These are phyloP conservation scores for Ambrosia trifida DNA, from an alignment of 129 eudicot genomes.

Conservation along the genomic window DNA sequence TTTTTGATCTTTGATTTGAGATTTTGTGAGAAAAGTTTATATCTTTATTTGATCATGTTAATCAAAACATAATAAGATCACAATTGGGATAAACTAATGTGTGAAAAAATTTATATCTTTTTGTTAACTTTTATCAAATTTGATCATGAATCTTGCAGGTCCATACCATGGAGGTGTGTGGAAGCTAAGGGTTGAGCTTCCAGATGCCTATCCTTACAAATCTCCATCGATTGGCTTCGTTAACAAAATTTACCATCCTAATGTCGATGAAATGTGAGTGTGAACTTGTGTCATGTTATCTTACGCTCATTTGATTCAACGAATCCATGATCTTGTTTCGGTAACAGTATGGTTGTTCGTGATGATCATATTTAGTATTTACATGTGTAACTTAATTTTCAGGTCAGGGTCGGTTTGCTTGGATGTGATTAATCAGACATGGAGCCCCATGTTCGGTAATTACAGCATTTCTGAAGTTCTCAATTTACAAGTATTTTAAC, in stretches of 20 bases:
- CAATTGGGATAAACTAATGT: conserved; percentile 26
- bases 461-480: not conserved
- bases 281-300: not conserved
- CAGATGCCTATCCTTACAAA: conserved; percentile 94
- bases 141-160: conserved; percentile 43
- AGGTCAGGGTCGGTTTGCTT: conserved; percentile 97
- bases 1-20: conserved; percentile 1
- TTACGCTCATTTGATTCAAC: not conserved
- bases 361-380: not conserved
- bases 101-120: not conserved
- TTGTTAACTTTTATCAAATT: not conserved
- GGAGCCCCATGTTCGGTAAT: conserved; percentile 99
- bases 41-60: conserved; percentile 8
- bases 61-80: conserved; percentile 13
- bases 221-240: conserved; percentile 93
- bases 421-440: conserved; percentile 93
- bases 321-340: conserved; percentile 2
- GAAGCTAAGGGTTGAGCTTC: conserved; percentile 93
- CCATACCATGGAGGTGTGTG: conserved; percentile 96
- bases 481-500: not conserved
- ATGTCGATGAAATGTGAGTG: conserved; percentile 94
- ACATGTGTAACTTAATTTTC: conserved; percentile 21
- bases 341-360: not conserved
- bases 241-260: conserved; percentile 94
- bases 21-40: not conserved